Conservation (phyloP, 352 stramenopile genomes). For the Peronosclerospora sorghi region DNA sequence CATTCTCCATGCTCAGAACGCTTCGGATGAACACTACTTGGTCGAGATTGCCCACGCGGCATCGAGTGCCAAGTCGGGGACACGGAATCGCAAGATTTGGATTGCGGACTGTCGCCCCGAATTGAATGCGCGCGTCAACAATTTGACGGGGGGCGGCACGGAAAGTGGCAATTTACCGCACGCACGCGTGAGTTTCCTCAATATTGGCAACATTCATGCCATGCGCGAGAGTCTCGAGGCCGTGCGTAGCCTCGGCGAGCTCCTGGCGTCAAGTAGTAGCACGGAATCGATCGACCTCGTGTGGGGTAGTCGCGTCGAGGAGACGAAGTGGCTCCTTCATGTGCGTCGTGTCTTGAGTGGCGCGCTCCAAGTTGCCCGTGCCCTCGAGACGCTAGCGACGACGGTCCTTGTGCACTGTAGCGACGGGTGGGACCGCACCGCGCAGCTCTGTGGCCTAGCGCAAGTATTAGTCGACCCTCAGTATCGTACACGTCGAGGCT, state of each 20-base stretch:
- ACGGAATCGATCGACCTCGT: constrained; percentile 42
- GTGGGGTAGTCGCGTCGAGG: constrained; percentile 56
- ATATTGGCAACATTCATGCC: constrained; percentile 90
- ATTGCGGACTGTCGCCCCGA: constrained; percentile 86
- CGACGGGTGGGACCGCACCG: constrained; percentile 88
- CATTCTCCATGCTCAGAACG: constrained; percentile 67
- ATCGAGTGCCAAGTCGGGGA: constrained; percentile 3
- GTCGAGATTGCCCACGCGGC: constrained; percentile 33
- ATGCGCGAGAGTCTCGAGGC: constrained; percentile 83
- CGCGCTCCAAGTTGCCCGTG: constrained; percentile 48
- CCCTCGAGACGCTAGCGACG: constrained; percentile 52
- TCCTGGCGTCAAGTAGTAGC: constrained; percentile 20
- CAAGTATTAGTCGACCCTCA: constrained; percentile 84
- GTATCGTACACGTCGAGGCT: constrained; percentile 78
- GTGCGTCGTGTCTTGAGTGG: constrained; percentile 61
- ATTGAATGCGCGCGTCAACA: constrained; percentile 86
- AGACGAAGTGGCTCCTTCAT: constrained; percentile 75
- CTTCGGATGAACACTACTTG: constrained; percentile 67
- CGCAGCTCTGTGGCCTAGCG: constrained; percentile 70
- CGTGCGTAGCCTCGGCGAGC: constrained; percentile 42
- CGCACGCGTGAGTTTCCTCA: constrained; percentile 71
- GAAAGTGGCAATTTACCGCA: constrained; percentile 76
- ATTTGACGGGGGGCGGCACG: constrained; percentile 81
- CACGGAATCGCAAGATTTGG: constrained; percentile 48
- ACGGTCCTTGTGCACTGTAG: constrained; percentile 86